Base-by-base conservation (phyloP, 148 eudicot species). In the Pouteria glomerata region DNA sequence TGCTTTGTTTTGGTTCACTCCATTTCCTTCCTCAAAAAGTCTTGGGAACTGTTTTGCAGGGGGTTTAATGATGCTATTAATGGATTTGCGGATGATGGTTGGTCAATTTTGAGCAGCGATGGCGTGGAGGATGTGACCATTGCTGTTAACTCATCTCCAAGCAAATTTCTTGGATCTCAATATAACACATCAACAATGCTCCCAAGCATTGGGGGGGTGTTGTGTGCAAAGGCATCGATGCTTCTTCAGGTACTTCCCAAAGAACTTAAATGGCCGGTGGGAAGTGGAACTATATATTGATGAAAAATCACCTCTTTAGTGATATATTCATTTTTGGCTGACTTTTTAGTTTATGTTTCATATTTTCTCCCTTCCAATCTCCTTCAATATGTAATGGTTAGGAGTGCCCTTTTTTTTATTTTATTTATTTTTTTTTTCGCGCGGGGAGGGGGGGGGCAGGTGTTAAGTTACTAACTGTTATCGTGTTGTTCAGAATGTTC, bases 141-240 rank as follows among this genome's bases (percentile, higher is more conserved):
- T 52, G 76, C 88, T 10, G 64, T 87, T 5, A 87, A 82, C 69
- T 71, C 86, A 0, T 82, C 82, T 51, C 83, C 86, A 10, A 76
- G 67, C 74, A 86, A 79, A 73, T 73, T 79, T 66, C 67, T 79
- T n/a, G 78, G 85, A 57, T 74, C 88, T 48, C 82, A 78, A 12
- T 67, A 77, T 56, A 76, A 75, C 65, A 60, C 84, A 50, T 62
- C 77, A 74, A 73, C 85, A 19, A 69, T 81, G 77, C 82, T 79
- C 57, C 85, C 83, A 44, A 67, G 82, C 13, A 69, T 76, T 52
- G 86, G 86, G 0, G 88, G 91, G 60, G 85, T 87, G 51, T 77
- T 87, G 12, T 87, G 91, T 70, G 91, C 91, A 67, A 81, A 83
- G 63, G 88, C 91, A 70, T 85, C 91, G 11, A 87, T 87, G 88